Base-by-base conservation (phyloP, 805 yeast species). In the Ogataea saltuana region DNA sequence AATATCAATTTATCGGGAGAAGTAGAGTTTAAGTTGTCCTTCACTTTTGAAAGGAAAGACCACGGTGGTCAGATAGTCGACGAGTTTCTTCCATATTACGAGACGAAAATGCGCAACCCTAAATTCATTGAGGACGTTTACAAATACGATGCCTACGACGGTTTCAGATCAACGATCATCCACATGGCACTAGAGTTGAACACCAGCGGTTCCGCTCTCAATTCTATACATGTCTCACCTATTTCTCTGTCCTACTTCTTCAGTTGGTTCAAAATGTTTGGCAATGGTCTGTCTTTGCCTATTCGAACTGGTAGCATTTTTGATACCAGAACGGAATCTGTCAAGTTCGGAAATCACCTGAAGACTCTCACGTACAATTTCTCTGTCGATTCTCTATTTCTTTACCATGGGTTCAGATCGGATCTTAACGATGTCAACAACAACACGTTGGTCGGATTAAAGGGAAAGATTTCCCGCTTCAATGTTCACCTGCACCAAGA, bases 181-280 rank as follows among this genome's bases (percentile, higher is more conserved):
- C 96, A 88, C 59, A 63, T 85, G 72, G 79, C 87, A 0, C 65
- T 84, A 27, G 72, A 81, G n/a, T 63, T 69, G 11, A 35, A 53
- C 1, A 43, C 60, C 4, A 45, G 43, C 4, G 39, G 40, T 11
- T 44, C 55, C 6, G 56, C 74, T 4, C 76, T 80, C 51, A 90
- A 89, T 63, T 70, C 88, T 0, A 71, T 87, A 33, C 93, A 88
- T 58, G 65, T 91, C 33, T 72, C 88, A 3, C 95, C 96, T 1
- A 70, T 67, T 4, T 75, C 81, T 0, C 68, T 90, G 50, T 57
- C 65, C 12, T 83, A 78, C 45, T 88, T 91, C 64, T 76, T 79
- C 51, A 58, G 64, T 4, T 91, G 97, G 97, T 89, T 96, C 90
- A 69, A 68, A 25, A 71, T 86, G 51, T 90, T 90, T 62, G 76